These are phyloP conservation scores for Sistotremastrum niveocremeum DNA, from an alignment of 768 basidiomycete genomes.

Conservation along the genomic window DNA sequence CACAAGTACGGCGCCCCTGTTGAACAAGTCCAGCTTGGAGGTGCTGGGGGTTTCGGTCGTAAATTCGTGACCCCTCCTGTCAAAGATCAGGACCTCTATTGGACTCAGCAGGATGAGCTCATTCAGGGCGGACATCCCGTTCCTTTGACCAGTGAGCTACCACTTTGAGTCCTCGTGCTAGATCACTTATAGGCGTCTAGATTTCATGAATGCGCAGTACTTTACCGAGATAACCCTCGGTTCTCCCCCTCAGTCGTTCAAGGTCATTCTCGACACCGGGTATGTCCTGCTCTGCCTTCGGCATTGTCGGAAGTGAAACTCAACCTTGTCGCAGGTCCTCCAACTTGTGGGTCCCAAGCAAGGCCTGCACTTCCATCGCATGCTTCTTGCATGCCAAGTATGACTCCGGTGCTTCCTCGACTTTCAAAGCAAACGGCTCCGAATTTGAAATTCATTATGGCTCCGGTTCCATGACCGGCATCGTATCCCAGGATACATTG, in stretches of 20 bases:
- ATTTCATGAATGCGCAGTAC: slow-evolving; percentile 98
- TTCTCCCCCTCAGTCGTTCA: slow-evolving; percentile 79
- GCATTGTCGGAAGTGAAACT: background rate
- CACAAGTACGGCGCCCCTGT: slow-evolving; percentile 76
- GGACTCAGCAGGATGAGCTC: slow-evolving; percentile 60
- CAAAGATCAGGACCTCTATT: slow-evolving; percentile 40
- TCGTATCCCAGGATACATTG: slow-evolving; percentile 74
- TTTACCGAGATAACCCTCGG: slow-evolving; percentile 80
- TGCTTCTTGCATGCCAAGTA: slow-evolving; percentile 95
- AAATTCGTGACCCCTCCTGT: slow-evolving; percentile 27
- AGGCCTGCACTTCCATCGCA: slow-evolving; percentile 71
- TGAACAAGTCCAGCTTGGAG: slow-evolving; percentile 50
- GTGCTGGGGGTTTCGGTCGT: slow-evolving; percentile 62
- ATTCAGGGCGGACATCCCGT: slow-evolving; percentile 69
- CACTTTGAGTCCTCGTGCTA: slow-evolving; percentile 2
- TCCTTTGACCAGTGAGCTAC: slow-evolving; percentile 70
- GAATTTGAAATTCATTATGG: slow-evolving; percentile 89
- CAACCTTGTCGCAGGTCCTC: slow-evolving; percentile 43
- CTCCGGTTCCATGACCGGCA: slow-evolving; percentile 93
- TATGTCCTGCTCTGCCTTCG: slow-evolving; percentile 13
- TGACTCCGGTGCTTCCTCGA: slow-evolving; percentile 60
- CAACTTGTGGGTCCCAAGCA: slow-evolving; percentile 90
- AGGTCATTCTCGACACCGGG: slow-evolving; percentile 93
- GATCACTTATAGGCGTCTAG: slow-evolving; percentile 25
- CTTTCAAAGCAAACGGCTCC: slow-evolving; percentile 83